These are phyloP conservation scores for Hsuehochloa calcarea DNA, from an alignment of 176 grass and related monocot genomes.

Conservation along the genomic window DNA sequence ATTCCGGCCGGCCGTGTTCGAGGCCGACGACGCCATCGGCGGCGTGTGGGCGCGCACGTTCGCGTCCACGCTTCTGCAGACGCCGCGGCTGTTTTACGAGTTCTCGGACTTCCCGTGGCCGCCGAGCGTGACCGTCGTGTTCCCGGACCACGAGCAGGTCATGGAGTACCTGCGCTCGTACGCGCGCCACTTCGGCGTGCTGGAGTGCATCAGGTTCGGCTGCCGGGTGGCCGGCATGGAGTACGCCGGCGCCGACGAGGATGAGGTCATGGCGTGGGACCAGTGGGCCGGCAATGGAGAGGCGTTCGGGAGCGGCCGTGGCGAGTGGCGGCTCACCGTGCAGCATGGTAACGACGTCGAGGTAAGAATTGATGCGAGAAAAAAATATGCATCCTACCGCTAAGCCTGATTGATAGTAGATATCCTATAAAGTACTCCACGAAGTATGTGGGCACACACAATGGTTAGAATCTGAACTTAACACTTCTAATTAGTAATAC, in stretches of 20 bases:
- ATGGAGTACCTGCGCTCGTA: constrained; percentile 56
- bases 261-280: constrained; percentile 34
- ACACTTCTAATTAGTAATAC: too few relatives aligned
- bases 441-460: not conserved
- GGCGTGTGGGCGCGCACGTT: constrained; percentile 53
- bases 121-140: constrained; percentile 4
- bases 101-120: constrained; percentile 78
- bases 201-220: constrained; percentile 52
- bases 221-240: constrained; percentile 41
- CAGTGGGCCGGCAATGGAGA: constrained; percentile 56
- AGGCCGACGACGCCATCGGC: constrained; percentile 33
- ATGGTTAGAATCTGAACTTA: too few relatives aligned
- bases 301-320: constrained; percentile 44
- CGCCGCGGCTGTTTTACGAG: constrained; percentile 32
- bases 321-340: constrained; percentile 17
- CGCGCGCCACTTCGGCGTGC: constrained; percentile 54
- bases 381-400: too few relatives aligned
- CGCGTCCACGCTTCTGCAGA: constrained; percentile 41
- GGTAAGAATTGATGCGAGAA: not conserved
- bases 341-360: not conserved
- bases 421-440: too few relatives aligned
- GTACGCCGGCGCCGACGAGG: constrained; percentile 38
- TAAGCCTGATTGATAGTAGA: too few relatives aligned
- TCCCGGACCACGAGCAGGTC: constrained; percentile 39
- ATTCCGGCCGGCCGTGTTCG: constrained; percentile 48